Base-by-base conservation (phyloP, 2,329 filamentous ascomycete genomes). In the Paraphaeosphaeria sporulosa region DNA sequence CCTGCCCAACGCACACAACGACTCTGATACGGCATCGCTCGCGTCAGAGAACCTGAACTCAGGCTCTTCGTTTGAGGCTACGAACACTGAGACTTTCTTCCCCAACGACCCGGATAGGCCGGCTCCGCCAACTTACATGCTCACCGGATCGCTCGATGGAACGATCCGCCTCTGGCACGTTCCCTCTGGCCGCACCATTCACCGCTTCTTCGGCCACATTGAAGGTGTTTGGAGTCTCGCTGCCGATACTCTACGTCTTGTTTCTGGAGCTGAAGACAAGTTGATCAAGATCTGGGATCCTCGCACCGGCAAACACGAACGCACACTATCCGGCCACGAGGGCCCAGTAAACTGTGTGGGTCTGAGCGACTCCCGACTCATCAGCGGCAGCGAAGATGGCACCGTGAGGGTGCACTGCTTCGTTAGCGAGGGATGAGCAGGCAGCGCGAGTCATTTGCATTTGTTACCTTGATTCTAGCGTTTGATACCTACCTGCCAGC, bases 251-350 rank as follows among this genome's bases (percentile, higher is more conserved):
- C 82, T 98, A 21, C 88, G 95, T 12, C 88, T 97, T 17, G 93
- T 98, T 15, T 93, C 90, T 19, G 94, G 94, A 0, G 91, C 92
- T 12, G 93, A 98, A 76, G 95, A 99, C 78, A 89, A 92, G 44
- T 96, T 94, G 88, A 91, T 97, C 70, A 98, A 98, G 81, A 88
- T 92, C 34, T 99, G 95, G 95, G 94, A 98, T 79, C 91, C 94
- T 17, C 84, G 93, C 59, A 94, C 91, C 1, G 95, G 95, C 30
- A 93, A 91, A 72, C 97, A 94, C 78, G 94, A 98, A 76, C 85
- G 93, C 51, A 98, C 94, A 3, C 94, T 97, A 73, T 93, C 92
- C 2, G 94, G 94, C 0, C 95, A 98, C 77, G 87, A 89, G 1
- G 94, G 93, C 0, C 94, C 95, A 0, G 93, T 98, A 3, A 98